Evolutionary conservation across 495 filamentous ascomycete genomes (phyloP).

Genomic region (Extremus antarcticus): DNA sequence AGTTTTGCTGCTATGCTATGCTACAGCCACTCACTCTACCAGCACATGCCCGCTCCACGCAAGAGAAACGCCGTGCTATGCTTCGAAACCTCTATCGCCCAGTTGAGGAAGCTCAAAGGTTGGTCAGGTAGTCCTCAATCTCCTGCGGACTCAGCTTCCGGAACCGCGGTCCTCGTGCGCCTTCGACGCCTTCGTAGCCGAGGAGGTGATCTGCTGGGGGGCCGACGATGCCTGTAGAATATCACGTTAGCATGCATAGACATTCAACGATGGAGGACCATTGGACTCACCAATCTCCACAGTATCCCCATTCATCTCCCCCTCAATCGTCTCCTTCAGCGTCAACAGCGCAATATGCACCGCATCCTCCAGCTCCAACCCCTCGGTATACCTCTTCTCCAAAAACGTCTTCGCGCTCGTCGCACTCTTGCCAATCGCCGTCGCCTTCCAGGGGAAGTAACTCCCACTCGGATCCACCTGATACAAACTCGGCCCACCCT

Average conservation of each 20-base stretch:
- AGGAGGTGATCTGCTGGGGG: slow-evolving; percentile 86
- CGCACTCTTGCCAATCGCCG: slow-evolving; percentile 95
- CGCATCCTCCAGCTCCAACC: slow-evolving; percentile 92
- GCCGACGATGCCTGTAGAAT: slow-evolving; percentile 70
- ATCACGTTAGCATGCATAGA: slow-evolving; percentile 27
- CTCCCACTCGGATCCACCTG: slow-evolving; percentile 95
- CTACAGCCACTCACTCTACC: not conserved
- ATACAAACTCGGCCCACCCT: slow-evolving; percentile 94
- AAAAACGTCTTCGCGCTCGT: slow-evolving; percentile 97
- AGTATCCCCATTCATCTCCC: slow-evolving; percentile 98
- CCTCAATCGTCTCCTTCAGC: slow-evolving; percentile 97
- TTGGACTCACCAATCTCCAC: slow-evolving; percentile 85
- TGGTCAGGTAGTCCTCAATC: slow-evolving; percentile 95
- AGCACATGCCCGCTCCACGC: not conserved
- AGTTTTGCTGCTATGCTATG: no score
- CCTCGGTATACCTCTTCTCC: slow-evolving; percentile 97
- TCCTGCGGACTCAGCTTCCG: slow-evolving; percentile 92
- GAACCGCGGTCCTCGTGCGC: slow-evolving; percentile 83
- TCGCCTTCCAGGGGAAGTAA: slow-evolving; percentile 99
- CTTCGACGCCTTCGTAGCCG: slow-evolving; percentile 85
- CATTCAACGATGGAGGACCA: not conserved
- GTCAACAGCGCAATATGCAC: slow-evolving; percentile 97
- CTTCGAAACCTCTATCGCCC: not conserved
- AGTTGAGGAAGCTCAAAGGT: slow-evolving; percentile 1
- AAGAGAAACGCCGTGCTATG: not conserved